A percentile compares a stretch with the other conserved stretches of the same genome.
Conservation (phyloP, 2,329 filamentous ascomycete species). For the Stemphylium lycopersici region DNA sequence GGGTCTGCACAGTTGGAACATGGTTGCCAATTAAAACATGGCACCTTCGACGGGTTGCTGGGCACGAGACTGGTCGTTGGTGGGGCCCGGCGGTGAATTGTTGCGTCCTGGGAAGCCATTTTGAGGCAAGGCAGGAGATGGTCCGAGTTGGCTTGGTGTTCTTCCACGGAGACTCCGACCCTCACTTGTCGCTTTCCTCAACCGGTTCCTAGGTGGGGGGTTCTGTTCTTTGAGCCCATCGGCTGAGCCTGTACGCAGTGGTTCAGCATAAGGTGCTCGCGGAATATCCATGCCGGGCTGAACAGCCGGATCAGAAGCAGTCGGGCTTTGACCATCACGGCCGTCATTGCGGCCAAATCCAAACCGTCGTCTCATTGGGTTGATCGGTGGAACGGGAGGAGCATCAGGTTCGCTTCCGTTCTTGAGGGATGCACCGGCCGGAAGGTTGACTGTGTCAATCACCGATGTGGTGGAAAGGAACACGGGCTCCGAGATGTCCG, state of each 20-base stretch:
- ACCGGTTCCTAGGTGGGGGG: conserved; percentile 44
- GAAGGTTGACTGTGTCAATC: conserved; percentile 64
- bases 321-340: conserved; percentile 42
- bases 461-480: conserved; percentile 63
- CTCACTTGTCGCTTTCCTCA: conserved; percentile 59
- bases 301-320: conserved; percentile 45
- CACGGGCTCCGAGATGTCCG: conserved; percentile 66
- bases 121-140: conserved; percentile 40
- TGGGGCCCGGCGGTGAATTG: conserved; percentile 39
- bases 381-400: conserved; percentile 63
- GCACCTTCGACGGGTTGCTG: conserved; percentile 43
- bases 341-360: conserved; percentile 49
- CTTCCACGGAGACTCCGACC: conserved; percentile 55
- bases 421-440: conserved; percentile 60
- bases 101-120: conserved; percentile 33
- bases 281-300: conserved; percentile 43
- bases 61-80: conserved; percentile 24
- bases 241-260: conserved; percentile 52
- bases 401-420: conserved; percentile 53
- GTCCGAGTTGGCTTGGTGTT: conserved; percentile 37
- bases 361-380: conserved; percentile 62
- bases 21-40: conserved; percentile 38
- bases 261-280: conserved; percentile 39
- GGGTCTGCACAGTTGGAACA: not conserved
- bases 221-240: conserved; percentile 50